Evolutionary conservation across 768 basidiomycete genomes (phyloP).

Genomic region (Suillus discolor): DNA sequence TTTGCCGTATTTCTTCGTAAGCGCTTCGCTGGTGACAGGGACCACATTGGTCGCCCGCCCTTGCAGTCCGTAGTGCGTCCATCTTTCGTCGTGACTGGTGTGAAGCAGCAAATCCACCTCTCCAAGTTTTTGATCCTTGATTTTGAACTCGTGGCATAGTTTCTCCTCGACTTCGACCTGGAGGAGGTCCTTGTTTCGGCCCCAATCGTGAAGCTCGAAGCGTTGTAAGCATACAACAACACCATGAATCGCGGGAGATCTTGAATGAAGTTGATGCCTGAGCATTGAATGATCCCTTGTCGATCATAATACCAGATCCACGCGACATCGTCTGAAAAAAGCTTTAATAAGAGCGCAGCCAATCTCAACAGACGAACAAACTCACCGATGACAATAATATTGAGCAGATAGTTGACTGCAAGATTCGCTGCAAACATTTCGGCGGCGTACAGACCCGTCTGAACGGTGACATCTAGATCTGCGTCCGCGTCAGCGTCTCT

Average conservation of each 20-base stretch:
- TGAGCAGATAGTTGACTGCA: neutral
- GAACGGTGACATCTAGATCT: neutral
- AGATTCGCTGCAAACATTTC: slow-evolving; percentile 9
- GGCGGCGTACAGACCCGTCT: neutral
- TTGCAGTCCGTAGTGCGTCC: slow-evolving; percentile 1
- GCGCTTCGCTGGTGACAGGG: too few species aligned
- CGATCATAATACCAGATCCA: slow-evolving; percentile 6
- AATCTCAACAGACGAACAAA: neutral
- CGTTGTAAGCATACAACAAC: slow-evolving; percentile 1
- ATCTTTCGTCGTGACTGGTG: neutral
- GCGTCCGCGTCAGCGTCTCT: neutral
- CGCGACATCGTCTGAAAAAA: neutral
- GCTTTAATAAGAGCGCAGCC: neutral
- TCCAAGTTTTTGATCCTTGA: neutral
- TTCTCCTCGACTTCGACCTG: neutral
- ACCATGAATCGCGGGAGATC: slow-evolving; percentile 11
- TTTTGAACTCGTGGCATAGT: neutral
- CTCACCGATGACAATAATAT: neutral
- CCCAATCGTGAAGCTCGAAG: neutral
- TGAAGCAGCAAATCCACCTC: neutral
- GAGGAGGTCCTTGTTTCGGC: neutral
- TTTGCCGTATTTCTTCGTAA: too few species aligned
- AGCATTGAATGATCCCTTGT: slow-evolving; percentile 1
- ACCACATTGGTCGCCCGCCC: neutral
- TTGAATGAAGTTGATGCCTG: slow-evolving; percentile 3